Evolutionary conservation across 2,329 filamentous ascomycete genomes (phyloP), one percentile per base, ranked within the genome.

Genomic region (Venturia carpophila): DNA sequence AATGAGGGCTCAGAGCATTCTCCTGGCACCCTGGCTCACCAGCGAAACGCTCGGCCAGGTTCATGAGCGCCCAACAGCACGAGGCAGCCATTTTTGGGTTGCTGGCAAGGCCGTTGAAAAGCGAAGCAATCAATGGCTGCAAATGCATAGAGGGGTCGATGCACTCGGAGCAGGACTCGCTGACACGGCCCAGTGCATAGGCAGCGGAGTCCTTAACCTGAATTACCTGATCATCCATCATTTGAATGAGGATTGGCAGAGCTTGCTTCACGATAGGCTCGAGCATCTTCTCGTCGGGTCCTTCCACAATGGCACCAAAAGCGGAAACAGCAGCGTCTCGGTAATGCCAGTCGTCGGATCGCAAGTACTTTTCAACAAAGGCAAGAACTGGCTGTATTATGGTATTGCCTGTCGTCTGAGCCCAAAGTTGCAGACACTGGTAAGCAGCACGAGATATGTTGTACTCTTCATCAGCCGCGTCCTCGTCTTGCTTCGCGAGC

Each of bases 11-110:
- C 62, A 99, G 82, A 55, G 91, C 84, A 79, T 97, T 99, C 61
- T 82, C 82, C 71, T 88, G 81, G 67, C 87, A 88, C 62, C 90
- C 91, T 65, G 87, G 83, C 65, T 97, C 92, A 66, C 92, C 91
- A 39, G 92, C 90, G 75, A 97, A 99, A 67, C 92, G 89, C 75
- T 99, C 94, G 13, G 94, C 93, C 74, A 99, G 80, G 79, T 97
- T 99, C 91, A 99, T 97, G 70, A 99, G 80, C 41, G 94, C 92
- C 94, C 95, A 97, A 80, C 94, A 99, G 86, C 94, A 97, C 39
- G 94, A 99, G 65, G 91, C 87, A 41, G 93, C 94, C 87, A 99
- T 99, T 84, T 96, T 97, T 67, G 92, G 89, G 75, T 89, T 94
- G 79, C 90, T 93, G 67, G 91, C 86, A 67, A 99, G 83, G 62